A percentile compares a stretch with the other conserved stretches of the same genome.
Evolutionary conservation across 495 filamentous ascomycete genomes (phyloP).

Genomic region (Podospora tetraspora): DNA sequence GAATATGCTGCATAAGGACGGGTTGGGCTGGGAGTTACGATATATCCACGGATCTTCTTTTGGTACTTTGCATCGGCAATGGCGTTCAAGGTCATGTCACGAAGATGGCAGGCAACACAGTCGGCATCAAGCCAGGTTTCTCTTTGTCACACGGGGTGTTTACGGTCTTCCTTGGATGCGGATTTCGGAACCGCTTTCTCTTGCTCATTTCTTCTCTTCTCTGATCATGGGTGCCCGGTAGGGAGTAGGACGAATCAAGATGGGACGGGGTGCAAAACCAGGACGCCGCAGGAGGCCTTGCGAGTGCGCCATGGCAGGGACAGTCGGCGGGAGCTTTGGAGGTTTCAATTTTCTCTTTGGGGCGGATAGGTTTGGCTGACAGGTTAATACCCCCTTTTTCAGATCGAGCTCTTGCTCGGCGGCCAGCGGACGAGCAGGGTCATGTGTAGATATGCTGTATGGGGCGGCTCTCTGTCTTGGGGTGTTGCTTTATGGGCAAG

Average conservation of each 20-base stretch:
- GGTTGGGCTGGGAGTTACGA: neutral
- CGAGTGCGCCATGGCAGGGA: neutral
- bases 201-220: neutral
- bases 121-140: neutral
- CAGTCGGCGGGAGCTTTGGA: neutral
- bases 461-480: neutral
- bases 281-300: neutral
- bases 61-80: neutral
- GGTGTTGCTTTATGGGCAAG: neutral
- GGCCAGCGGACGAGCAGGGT: neutral
- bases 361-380: neutral
- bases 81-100: conserved; percentile 3
- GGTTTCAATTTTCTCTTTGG: neutral
- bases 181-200: neutral
- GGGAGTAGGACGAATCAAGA: neutral
- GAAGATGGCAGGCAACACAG: neutral
- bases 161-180: neutral
- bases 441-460: neutral
- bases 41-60: neutral
- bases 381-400: conserved; percentile 8
- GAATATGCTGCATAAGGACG: conserved; percentile 36
- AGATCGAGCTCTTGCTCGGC: neutral
- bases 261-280: neutral
- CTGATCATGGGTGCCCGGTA: neutral
- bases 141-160: neutral